phyloP scores from a whole-genome alignment of 2,329 filamentous ascomycete genomes.

The Mollisia scopiformis region DNA sequence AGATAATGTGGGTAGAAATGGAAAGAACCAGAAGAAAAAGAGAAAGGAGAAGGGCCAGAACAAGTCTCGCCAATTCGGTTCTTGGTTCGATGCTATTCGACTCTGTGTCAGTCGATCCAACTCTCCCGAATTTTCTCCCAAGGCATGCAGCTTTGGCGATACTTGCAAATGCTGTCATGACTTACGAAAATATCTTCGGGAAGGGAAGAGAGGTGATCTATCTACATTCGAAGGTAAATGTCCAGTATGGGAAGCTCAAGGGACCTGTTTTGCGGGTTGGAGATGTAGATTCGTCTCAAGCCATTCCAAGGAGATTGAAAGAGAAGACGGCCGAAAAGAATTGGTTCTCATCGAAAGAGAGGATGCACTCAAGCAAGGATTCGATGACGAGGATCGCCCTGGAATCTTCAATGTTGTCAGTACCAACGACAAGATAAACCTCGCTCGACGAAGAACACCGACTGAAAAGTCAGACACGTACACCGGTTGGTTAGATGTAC shows the following conservation, averaged over 20 bases:
- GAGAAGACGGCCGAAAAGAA: conserved; percentile 81
- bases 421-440: conserved; percentile 69
- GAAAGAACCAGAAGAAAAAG: conserved; percentile 54
- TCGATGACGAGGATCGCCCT: conserved; percentile 50
- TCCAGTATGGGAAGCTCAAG: conserved; percentile 77
- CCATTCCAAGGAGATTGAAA: conserved; percentile 81
- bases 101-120: conserved; percentile 77
- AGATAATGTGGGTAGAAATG: conserved; percentile 35
- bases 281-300: conserved; percentile 90
- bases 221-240: conserved; percentile 77
- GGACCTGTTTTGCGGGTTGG: conserved; percentile 84
- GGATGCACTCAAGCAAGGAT: conserved; percentile 27
- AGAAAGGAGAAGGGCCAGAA: conserved; percentile 78
- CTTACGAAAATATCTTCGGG: conserved; percentile 79
- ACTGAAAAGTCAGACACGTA: conserved; percentile 78
- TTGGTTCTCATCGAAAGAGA: conserved; percentile 65
- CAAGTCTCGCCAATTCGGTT: conserved; percentile 78
- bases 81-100: conserved; percentile 74
- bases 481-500: conserved; percentile 75
- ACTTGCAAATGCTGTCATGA: conserved; percentile 84
- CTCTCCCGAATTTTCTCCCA: conserved; percentile 79
- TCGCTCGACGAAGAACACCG: conserved; percentile 72
- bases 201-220: conserved; percentile 81
- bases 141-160: conserved; percentile 75
- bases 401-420: conserved; percentile 78